Conservation (phyloP, 2,329 filamentous ascomycete species). For the Botrytis cinerea region DNA sequence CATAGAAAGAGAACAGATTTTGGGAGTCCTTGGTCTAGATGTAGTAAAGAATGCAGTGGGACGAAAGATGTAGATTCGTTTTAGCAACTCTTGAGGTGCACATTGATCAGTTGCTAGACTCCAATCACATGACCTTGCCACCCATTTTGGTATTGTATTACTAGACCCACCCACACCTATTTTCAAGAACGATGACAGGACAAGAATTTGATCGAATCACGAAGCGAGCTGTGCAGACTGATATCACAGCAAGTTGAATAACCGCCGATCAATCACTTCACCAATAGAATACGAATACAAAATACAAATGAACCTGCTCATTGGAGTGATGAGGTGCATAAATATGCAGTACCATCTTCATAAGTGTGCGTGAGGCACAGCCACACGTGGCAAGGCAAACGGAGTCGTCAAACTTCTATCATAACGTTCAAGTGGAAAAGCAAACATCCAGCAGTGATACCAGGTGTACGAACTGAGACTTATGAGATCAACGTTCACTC, state of each 20-base stretch:
- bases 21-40: not conserved
- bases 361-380: conserved; percentile 17
- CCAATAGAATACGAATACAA: not conserved
- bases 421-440: conserved; percentile 1
- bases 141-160: not conserved
- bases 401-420: not conserved
- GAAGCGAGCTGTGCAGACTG: not conserved
- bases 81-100: not conserved
- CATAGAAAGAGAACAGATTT: too few species aligned
- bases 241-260: not conserved
- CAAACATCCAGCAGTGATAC: not conserved
- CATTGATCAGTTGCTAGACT: not conserved
- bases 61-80: not conserved
- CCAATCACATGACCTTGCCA: not conserved
- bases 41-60: not conserved
- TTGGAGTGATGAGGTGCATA: conserved; percentile 16
- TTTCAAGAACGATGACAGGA: not conserved
- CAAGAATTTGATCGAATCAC: not conserved
- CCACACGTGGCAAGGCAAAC: conserved; percentile 17
- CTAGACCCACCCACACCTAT: not conserved
- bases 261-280: not conserved
- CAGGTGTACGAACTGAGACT: not conserved
- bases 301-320: not conserved
- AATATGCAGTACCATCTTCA: conserved; percentile 1
- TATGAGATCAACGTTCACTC: not conserved